Evolutionary conservation across 768 basidiomycete genomes (phyloP).

Genomic region (Russula abietina): DNA sequence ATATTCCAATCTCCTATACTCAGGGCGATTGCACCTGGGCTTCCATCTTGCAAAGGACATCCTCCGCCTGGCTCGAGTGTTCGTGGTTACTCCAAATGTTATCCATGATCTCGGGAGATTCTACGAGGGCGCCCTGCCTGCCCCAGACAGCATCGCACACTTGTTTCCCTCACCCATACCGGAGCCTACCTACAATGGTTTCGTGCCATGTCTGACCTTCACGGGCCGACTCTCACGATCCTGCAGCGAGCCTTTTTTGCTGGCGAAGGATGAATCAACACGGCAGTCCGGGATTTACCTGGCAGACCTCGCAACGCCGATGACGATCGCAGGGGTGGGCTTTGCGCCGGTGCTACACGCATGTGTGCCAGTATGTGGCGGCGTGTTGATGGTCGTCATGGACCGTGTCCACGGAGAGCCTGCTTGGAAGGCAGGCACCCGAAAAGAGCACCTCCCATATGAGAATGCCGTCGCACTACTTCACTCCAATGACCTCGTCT

Average conservation of each 20-base stretch:
- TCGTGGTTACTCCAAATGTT: not conserved
- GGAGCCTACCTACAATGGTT: not conserved
- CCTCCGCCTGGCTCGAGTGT: not conserved
- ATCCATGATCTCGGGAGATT: not conserved
- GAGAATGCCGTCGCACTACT: not conserved
- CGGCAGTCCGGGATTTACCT: not conserved
- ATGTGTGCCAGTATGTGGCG: not conserved
- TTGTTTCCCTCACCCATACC: not conserved
- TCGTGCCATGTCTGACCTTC: not conserved
- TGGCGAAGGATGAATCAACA: not conserved
- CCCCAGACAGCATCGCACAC: not conserved
- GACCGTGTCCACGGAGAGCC: too few relatives aligned
- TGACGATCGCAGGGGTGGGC: not conserved
- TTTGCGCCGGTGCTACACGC: not conserved
- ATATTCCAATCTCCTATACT: not conserved
- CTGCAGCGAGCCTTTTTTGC: not conserved
- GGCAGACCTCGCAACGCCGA: not conserved
- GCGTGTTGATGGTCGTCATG: not conserved
- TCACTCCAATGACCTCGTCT: not conserved
- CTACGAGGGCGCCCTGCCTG: not conserved
- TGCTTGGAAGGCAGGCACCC: not conserved
- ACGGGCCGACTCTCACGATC: not conserved
- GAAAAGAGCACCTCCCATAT: not conserved
- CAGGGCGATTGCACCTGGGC: not conserved
- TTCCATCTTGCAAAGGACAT: not conserved